phyloP scores from a whole-genome alignment of 345 rosid species.

The Gossypium turneri region DNA sequence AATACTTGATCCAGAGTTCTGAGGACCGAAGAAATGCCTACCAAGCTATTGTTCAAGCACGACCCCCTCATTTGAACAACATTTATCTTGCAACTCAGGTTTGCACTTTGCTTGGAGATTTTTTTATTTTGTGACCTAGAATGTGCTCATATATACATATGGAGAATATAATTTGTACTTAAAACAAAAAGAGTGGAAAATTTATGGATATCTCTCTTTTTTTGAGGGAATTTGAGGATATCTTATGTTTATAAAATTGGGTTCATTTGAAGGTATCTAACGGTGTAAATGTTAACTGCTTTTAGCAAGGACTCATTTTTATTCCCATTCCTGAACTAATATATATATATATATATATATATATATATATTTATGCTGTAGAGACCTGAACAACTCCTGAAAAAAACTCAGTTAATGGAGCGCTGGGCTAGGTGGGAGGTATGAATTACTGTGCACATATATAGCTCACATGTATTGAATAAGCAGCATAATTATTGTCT shows the following conservation, averaged over 20 bases:
- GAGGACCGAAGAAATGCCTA: slow-evolving; percentile 89
- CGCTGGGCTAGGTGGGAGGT: slow-evolving; percentile 99
- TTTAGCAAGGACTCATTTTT: background rate
- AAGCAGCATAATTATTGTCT: slow-evolving; percentile 4
- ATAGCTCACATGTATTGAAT: background rate
- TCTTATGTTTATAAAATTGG: background rate
- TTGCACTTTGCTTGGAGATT: slow-evolving; percentile 22
- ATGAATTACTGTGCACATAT: slow-evolving; percentile 18
- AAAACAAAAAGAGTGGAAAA: background rate
- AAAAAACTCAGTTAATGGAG: slow-evolving; percentile 92
- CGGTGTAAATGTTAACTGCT: background rate
- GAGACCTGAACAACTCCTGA: slow-evolving; percentile 96
- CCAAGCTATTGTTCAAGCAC: slow-evolving; percentile 86
- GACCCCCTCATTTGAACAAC: slow-evolving; percentile 81
- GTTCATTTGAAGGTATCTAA: background rate
- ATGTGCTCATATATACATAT: background rate
- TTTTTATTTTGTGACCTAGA: background rate
- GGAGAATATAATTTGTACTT: background rate
- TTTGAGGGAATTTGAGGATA: background rate
- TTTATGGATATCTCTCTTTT: background rate
- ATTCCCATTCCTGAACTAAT: background rate
- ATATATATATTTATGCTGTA: slow-evolving; percentile 23
- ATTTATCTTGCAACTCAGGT: slow-evolving; percentile 97
- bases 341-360: background rate
- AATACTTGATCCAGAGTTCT: slow-evolving; percentile 45